These are phyloP conservation scores for Pseudomassariella vexata DNA, from an alignment of 2,329 filamentous ascomycete genomes.

Conservation along the genomic window DNA sequence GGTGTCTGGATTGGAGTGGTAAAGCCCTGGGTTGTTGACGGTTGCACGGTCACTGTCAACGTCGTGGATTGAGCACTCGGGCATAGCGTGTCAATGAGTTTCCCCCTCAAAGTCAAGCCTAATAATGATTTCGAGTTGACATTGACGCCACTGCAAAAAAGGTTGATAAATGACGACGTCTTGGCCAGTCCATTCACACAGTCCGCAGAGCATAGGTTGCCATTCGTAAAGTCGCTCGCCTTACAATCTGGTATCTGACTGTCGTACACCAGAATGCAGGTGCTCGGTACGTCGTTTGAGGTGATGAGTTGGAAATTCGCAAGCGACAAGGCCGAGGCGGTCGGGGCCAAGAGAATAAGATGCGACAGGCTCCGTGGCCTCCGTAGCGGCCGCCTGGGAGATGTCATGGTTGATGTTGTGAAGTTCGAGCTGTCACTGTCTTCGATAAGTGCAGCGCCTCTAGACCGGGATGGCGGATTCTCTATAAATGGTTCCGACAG, in stretches of 20 bases:
- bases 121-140: slow-evolving; percentile 6
- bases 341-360: slow-evolving; percentile 5
- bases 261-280: slow-evolving; percentile 8
- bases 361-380: neutral
- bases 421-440: too few relatives aligned
- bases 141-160: slow-evolving; percentile 4
- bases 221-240: slow-evolving; percentile 5
- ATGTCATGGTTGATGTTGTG: neutral
- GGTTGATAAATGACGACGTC: slow-evolving; percentile 2
- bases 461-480: too few relatives aligned
- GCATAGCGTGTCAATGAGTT: slow-evolving; percentile 6
- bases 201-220: slow-evolving; percentile 5
- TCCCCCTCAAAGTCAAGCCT: slow-evolving; percentile 4
- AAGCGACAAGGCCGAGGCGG: slow-evolving; percentile 7
- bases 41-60: slow-evolving; percentile 5
- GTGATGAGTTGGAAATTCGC: slow-evolving; percentile 8
- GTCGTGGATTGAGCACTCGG: slow-evolving; percentile 5
- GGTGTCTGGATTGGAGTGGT: slow-evolving; percentile 1
- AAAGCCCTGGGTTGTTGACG: slow-evolving; percentile 1
- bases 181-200: slow-evolving; percentile 5
- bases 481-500: too few relatives aligned
- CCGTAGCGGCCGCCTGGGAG: slow-evolving; percentile 2
- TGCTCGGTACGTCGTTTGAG: slow-evolving; percentile 6
- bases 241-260: slow-evolving; percentile 5
- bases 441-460: too few relatives aligned